Conservation (phyloP, 176 grass and related monocot genomes). For the Sorghum bicolor region Sorghum_bicolor_NCBIv3 NC_012870.2:66254501-66255000, state of each 20-base stretch:
- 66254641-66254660: not conserved
- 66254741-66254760: conserved; percentile 4
- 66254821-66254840: conserved; percentile 70
- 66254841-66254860: conserved; percentile 70
- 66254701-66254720: conserved; percentile 5
- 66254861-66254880: conserved; percentile 24
- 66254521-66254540: not conserved
- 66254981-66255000: not conserved
- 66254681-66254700: not conserved
- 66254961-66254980: not conserved
- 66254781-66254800: conserved; percentile 97
- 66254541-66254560: not conserved
- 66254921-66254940: not conserved
- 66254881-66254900: conserved; percentile 7
- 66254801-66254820: conserved; percentile 90
- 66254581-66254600: not conserved
- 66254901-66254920: not conserved
- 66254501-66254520: not conserved
- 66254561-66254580: not conserved
- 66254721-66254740: not conserved
- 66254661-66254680: not conserved
- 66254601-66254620: not conserved
- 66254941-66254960: not conserved
- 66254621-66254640: not conserved
- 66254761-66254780: conserved; percentile 88